These are phyloP conservation scores for Leptographium galeiforme DNA, from an alignment of 2,329 filamentous ascomycete genomes.

Conservation along the genomic window DNA sequence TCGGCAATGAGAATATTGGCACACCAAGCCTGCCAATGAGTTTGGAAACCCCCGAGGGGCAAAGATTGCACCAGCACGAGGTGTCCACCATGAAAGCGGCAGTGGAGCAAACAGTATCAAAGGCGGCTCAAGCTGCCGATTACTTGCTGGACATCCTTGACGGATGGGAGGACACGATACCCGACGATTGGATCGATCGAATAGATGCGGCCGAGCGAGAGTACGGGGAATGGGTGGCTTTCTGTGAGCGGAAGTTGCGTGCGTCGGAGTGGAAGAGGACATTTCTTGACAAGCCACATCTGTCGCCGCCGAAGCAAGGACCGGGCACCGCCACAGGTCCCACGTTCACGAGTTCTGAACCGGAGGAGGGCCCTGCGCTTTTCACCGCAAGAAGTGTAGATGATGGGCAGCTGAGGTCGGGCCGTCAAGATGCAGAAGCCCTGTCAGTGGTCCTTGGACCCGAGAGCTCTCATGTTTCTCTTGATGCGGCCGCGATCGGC, in stretches of 20 bases:
- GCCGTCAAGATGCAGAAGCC: neutral
- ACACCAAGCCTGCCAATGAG: neutral
- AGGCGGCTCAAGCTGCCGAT: conserved; percentile 63
- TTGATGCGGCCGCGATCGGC: neutral
- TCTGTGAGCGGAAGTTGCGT: conserved; percentile 61
- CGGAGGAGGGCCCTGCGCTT: neutral
- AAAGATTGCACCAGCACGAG: conserved; percentile 25
- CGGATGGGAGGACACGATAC: conserved; percentile 69
- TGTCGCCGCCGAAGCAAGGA: neutral
- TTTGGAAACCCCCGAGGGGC: conserved; percentile 9
- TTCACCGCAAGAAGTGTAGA: neutral
- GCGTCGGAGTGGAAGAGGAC: conserved; percentile 41
- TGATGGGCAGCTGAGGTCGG: neutral
- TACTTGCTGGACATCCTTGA: conserved; percentile 78
- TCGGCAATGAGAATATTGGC: conserved; percentile 5
- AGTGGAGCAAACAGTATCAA: conserved; percentile 54
- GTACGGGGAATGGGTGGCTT: conserved; percentile 69
- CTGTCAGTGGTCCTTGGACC: neutral
- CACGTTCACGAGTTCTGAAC: neutral
- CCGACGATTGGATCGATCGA: conserved; percentile 74
- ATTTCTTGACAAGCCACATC: neutral
- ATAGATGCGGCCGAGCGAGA: conserved; percentile 68
- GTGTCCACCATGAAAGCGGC: conserved; percentile 46
- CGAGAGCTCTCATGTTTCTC: neutral
- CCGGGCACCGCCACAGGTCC: neutral